phyloP scores from a whole-genome alignment of 2,329 filamentous ascomycete genomes.

The Pseudocercospora pini-densiflorae region DNA sequence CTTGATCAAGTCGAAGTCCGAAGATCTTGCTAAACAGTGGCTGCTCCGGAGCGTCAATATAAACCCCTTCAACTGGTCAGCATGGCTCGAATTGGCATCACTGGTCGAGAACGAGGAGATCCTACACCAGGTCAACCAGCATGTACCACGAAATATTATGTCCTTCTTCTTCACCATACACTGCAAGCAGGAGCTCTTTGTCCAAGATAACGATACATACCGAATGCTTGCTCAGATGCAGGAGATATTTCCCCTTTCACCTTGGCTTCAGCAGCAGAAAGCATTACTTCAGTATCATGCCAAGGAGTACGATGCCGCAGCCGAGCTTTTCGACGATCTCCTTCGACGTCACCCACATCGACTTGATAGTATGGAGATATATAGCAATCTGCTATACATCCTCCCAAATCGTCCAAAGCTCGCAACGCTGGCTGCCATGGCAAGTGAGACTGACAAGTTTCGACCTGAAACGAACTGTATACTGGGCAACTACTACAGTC shows the following conservation, averaged over 20 bases:
- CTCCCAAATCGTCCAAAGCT: slow-evolving; percentile 86
- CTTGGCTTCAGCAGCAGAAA: slow-evolving; percentile 88
- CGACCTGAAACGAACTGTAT: slow-evolving; percentile 96
- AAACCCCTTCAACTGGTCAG: slow-evolving; percentile 96
- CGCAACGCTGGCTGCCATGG: slow-evolving; percentile 89
- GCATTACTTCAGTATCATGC: slow-evolving; percentile 89
- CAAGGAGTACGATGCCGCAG: slow-evolving; percentile 71
- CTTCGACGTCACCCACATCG: slow-evolving; percentile 69
- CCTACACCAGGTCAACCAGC: slow-evolving; percentile 59
- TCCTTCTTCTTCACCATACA: slow-evolving; percentile 93
- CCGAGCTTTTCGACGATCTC: slow-evolving; percentile 53
- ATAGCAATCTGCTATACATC: slow-evolving; percentile 97
- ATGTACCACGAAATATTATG: slow-evolving; percentile 87
- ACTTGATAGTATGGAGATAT: slow-evolving; percentile 90
- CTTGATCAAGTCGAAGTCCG: slow-evolving; percentile 87
- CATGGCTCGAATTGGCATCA: slow-evolving; percentile 89
- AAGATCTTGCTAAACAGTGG: slow-evolving; percentile 80
- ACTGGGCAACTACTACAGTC: slow-evolving; percentile 94
- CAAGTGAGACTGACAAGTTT: slow-evolving; percentile 91
- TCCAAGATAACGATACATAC: slow-evolving; percentile 76
- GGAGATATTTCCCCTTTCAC: slow-evolving; percentile 81
- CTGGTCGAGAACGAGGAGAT: slow-evolving; percentile 81
- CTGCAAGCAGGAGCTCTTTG: slow-evolving; percentile 88
- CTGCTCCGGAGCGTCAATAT: slow-evolving; percentile 86
- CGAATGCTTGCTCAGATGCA: slow-evolving; percentile 77